These are phyloP conservation scores for Phyllachora maydis DNA, from an alignment of 2,329 filamentous ascomycete genomes.

Conservation along the genomic window DNA sequence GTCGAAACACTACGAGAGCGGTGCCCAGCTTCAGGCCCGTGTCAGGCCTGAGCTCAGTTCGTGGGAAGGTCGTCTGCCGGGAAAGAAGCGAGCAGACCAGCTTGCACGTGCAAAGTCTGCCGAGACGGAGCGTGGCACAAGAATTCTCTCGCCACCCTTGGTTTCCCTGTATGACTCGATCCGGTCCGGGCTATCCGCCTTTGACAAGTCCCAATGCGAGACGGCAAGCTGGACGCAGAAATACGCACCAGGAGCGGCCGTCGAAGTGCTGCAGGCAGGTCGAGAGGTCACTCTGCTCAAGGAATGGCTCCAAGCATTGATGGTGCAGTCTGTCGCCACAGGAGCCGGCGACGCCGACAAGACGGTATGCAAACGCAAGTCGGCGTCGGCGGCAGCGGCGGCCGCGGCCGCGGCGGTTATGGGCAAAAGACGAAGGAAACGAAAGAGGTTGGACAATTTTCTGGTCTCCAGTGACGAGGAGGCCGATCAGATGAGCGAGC, in stretches of 20 bases:
- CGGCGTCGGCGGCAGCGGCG: conserved; percentile 9
- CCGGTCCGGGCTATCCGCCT: conserved; percentile 46
- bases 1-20: conserved; percentile 34
- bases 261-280: conserved; percentile 56
- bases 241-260: conserved; percentile 51
- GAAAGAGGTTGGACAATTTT: conserved; percentile 61
- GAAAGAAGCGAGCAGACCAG: conserved; percentile 2
- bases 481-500: conserved; percentile 43
- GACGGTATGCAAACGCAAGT: conserved; percentile 9
- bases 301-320: conserved; percentile 63
- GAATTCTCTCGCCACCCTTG: conserved; percentile 32
- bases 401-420: too few relatives aligned
- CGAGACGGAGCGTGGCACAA: too few relatives aligned
- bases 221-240: conserved; percentile 59
- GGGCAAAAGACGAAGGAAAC: conserved; percentile 50
- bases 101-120: too few relatives aligned
- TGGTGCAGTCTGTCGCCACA: conserved; percentile 56
- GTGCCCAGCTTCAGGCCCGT: conserved; percentile 26
- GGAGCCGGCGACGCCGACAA: conserved; percentile 18
- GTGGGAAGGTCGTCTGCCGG: background rate
- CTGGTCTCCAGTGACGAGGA: conserved; percentile 66
- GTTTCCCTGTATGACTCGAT: conserved; percentile 36
- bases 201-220: conserved; percentile 63
- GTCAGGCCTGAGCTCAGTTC: conserved; percentile 24
- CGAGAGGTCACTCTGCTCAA: conserved; percentile 50